These are phyloP conservation scores for Vitis vinifera DNA, from an alignment of 164 flowering plant species.

Conservation along the genomic window ASM3070453v1 NC_081811.1:29114001-29114500, in stretches of 20 bases:
- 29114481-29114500: too few relatives aligned
- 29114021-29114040: neutral
- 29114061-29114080: neutral
- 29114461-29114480: too few relatives aligned
- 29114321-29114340: neutral
- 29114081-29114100: neutral
- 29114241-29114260: neutral
- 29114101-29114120: conserved; percentile 8
- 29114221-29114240: neutral
- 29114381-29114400: too few relatives aligned
- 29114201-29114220: neutral
- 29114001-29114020: too few relatives aligned
- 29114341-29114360: neutral
- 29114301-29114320: neutral
- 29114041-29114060: neutral
- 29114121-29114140: conserved; percentile 1
- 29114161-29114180: neutral
- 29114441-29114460: too few relatives aligned
- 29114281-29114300: neutral
- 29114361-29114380: too few relatives aligned
- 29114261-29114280: neutral
- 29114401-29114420: too few relatives aligned
- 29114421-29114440: too few relatives aligned
- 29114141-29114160: neutral
- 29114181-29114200: neutral